These are phyloP conservation scores for Yamadazyma atmosphaerica DNA, from an alignment of 1,139 yeast genomes.

Conservation along the genomic window DNA sequence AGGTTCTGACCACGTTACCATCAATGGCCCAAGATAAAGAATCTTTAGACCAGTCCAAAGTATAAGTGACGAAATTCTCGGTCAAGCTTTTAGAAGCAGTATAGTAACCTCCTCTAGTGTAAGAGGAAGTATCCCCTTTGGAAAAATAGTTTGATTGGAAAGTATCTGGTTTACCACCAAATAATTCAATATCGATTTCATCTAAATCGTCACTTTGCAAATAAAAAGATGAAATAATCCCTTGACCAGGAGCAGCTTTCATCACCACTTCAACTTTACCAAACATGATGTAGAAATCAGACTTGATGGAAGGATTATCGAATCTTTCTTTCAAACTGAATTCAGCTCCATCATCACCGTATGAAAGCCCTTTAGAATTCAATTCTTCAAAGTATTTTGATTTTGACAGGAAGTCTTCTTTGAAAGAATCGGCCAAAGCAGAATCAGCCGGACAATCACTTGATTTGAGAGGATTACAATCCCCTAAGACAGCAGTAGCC, in stretches of 20 bases:
- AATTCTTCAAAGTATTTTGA: conserved; percentile 40
- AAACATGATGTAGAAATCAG: conserved; percentile 82
- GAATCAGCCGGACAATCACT: conserved; percentile 40
- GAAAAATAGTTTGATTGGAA: conserved; percentile 83
- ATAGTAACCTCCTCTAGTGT: conserved; percentile 77
- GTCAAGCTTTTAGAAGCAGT: conserved; percentile 49
- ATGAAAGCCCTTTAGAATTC: conserved; percentile 26
- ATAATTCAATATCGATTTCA: conserved; percentile 84
- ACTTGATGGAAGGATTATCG: conserved; percentile 74
- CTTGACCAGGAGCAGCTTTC: conserved; percentile 73
- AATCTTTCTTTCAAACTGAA: conserved; percentile 59
- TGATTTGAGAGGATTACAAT: conserved; percentile 36
- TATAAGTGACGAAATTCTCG: conserved; percentile 65
- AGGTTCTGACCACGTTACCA: conserved; percentile 58
- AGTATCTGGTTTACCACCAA: conserved; percentile 71
- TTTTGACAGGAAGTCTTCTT: conserved; percentile 46
- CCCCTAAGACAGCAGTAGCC: conserved; percentile 8
- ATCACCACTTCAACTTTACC: conserved; percentile 75
- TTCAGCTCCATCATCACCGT: conserved; percentile 49
- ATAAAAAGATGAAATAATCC: conserved; percentile 77
- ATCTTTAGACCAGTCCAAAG: conserved; percentile 78
- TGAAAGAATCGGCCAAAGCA: conserved; percentile 57
- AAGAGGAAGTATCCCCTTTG: conserved; percentile 75
- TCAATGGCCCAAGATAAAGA: conserved; percentile 62
- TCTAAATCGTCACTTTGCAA: conserved; percentile 84